Conservation (phyloP, 2,329 filamentous ascomycete species). For the Penicillium sp. region DNA sequence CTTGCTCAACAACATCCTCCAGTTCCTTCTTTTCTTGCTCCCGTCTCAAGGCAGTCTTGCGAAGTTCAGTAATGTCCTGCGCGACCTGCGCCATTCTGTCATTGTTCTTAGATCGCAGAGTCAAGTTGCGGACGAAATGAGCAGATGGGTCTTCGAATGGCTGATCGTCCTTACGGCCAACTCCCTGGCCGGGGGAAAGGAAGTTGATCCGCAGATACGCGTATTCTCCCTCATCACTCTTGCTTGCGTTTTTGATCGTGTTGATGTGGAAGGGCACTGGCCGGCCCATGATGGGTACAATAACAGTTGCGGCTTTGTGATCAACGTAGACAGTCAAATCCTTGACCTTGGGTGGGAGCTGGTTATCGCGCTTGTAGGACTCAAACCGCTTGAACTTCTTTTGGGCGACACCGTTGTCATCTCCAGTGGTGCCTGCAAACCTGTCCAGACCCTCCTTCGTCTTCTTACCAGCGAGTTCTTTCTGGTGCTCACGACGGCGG, state of each 20-base stretch:
- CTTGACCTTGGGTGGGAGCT: slow-evolving; percentile 80
- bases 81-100: slow-evolving; percentile 89
- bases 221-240: slow-evolving; percentile 94
- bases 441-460: slow-evolving; percentile 84
- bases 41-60: slow-evolving; percentile 87
- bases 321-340: slow-evolving; percentile 92
- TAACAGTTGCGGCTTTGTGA: slow-evolving; percentile 84
- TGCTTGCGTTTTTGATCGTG: slow-evolving; percentile 98
- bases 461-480: slow-evolving; percentile 84
- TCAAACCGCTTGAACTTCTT: slow-evolving; percentile 99
- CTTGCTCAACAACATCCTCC: slow-evolving; percentile 98
- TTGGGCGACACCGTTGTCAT: slow-evolving; percentile 85
- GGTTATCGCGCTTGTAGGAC: slow-evolving; percentile 97
- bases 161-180: slow-evolving; percentile 95
- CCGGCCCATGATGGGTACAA: slow-evolving; percentile 95
- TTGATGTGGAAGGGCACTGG: slow-evolving; percentile 97
- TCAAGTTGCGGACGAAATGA: slow-evolving; percentile 94
- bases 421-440: slow-evolving; percentile 83
- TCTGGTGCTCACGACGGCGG: slow-evolving; percentile 87
- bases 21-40: slow-evolving; percentile 99
- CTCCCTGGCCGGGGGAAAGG: slow-evolving; percentile 93
- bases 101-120: slow-evolving; percentile 89
- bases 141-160: slow-evolving; percentile 96
- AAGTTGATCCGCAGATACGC: slow-evolving; percentile 97
- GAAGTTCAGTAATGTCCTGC: slow-evolving; percentile 92